Evolutionary conservation across 75 land plant genomes (phyloP), one percentile per base, ranked within the genome.

Genomic region (Ceratopteris richardii): DNA sequence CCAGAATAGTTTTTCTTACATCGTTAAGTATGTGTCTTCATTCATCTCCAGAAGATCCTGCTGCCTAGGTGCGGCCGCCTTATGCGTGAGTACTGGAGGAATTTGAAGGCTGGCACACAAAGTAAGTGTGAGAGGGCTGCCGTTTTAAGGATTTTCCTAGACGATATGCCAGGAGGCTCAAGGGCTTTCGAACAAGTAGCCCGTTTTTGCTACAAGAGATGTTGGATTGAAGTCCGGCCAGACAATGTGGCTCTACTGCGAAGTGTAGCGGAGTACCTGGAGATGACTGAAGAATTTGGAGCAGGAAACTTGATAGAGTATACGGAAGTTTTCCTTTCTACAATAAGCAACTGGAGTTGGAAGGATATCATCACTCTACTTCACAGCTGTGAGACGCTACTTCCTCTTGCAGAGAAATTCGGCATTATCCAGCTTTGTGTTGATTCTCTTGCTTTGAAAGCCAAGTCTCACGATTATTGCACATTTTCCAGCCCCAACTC

Each of bases 131-230:
- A 9, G 7, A 9, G 37, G 37, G 9, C 9, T 33, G 9, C 37
- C 37, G 3, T 9, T 33, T 3, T 66, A 43, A 25, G 27, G 22
- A 29, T 69, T 17, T 58, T 60, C 18, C 51, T 71, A 18, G 36
- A 84, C 65, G 84, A 84, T 22, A 72, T 91, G 17, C 94, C 97
- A 1, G 97, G 94, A 33, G 94, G 97, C 9, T 52, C 80, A 2
- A 73, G 76, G 56, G 74, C 75, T 13, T 91, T 91, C 66, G 97
- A 91, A 77, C 75, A 84, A 25, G 70, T 74, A 13, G 51, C 74
- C 43, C 77, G 78, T 58, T 91, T 88, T 63, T 91, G 97, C 58
- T 87, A 82, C 73, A 73, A 58, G 56, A 58, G 65, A 14, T 58
- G 26, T 6, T 57, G 66, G 37, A 61, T 76, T 10, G 31, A 56